Conservation (phyloP, 2,329 filamentous ascomycete genomes). For the Penicillium sp. region DNA sequence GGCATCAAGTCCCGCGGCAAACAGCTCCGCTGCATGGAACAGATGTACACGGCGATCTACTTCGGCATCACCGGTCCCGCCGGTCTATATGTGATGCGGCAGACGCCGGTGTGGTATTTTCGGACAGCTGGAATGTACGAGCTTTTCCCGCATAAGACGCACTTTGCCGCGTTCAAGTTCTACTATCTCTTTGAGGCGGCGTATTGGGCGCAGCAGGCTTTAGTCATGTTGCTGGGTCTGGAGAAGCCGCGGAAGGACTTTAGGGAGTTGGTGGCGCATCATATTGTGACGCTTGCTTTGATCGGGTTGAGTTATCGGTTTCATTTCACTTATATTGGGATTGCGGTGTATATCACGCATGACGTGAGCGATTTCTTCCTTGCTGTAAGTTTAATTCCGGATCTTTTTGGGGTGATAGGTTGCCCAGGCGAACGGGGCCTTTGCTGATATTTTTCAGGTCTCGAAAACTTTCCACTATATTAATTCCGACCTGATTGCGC, state of each 20-base stretch:
- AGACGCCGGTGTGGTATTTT: constrained; percentile 92
- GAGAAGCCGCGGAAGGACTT: constrained; percentile 93
- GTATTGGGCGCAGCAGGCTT: constrained; percentile 91
- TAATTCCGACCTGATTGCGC: constrained; percentile 71
- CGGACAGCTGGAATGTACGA: constrained; percentile 87
- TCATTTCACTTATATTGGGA: constrained; percentile 90
- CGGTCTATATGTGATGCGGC: constrained; percentile 85
- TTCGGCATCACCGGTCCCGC: constrained; percentile 78
- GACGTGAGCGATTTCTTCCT: constrained; percentile 94
- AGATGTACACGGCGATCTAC: constrained; percentile 88
- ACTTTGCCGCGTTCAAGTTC: constrained; percentile 76
- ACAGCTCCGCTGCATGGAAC: constrained; percentile 89
- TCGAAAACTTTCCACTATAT: constrained; percentile 91
- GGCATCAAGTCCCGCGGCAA: constrained; percentile 73
- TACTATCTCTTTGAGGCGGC: constrained; percentile 91
- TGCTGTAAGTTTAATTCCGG: constrained; percentile 62
- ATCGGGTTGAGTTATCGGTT: constrained; percentile 87
- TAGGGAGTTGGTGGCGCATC: constrained; percentile 85
- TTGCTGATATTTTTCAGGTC: constrained; percentile 55
- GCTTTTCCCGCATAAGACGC: constrained; percentile 70
- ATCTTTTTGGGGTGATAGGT: no score
- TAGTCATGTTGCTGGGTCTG: constrained; percentile 80
- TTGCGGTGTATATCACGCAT: constrained; percentile 89
- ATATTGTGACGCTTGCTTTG: constrained; percentile 80
- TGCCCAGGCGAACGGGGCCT: no score